A percentile compares a stretch with the other conserved stretches of the same genome.
Evolutionary conservation across 768 basidiomycete genomes (phyloP).

Genomic region (Kondoa malvinella): DNA sequence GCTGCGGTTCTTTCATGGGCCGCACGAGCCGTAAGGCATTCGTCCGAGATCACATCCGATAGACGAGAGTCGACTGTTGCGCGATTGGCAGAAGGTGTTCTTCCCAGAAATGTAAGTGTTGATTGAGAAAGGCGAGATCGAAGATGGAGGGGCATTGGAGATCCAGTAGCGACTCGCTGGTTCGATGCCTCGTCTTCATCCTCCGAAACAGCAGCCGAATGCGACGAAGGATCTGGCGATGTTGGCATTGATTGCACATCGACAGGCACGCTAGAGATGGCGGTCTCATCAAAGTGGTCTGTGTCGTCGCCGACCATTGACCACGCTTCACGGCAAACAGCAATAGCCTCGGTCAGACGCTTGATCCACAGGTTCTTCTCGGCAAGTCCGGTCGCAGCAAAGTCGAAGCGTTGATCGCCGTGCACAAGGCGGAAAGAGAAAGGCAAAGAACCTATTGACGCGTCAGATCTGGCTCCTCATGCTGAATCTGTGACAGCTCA

Average conservation of each 20-base stretch:
- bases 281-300: constrained; percentile 44
- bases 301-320: constrained; percentile 21
- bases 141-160: constrained; percentile 27
- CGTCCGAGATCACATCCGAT: constrained; percentile 61
- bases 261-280: constrained; percentile 45
- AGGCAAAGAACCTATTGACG: constrained; percentile 53
- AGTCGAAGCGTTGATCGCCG: constrained; percentile 58
- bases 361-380: constrained; percentile 80
- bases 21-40: constrained; percentile 47
- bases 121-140: constrained; percentile 17
- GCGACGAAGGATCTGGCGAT: not conserved
- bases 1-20: constrained; percentile 8
- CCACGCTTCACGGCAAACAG: constrained; percentile 12
- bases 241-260: constrained; percentile 24
- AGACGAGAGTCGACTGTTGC: constrained; percentile 58
- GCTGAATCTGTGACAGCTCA: constrained; percentile 33
- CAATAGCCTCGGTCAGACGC: constrained; percentile 43
- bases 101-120: constrained; percentile 35
- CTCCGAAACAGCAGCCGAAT: constrained; percentile 5
- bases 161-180: not conserved
- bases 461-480: not conserved
- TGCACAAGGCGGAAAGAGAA: constrained; percentile 60
- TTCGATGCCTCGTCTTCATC: not conserved
- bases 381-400: constrained; percentile 63
- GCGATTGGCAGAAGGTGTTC: constrained; percentile 47